These are phyloP conservation scores for Leptomonas seymouri DNA, from an alignment of 208 protist genomes.

Conservation along the genomic window DNA sequence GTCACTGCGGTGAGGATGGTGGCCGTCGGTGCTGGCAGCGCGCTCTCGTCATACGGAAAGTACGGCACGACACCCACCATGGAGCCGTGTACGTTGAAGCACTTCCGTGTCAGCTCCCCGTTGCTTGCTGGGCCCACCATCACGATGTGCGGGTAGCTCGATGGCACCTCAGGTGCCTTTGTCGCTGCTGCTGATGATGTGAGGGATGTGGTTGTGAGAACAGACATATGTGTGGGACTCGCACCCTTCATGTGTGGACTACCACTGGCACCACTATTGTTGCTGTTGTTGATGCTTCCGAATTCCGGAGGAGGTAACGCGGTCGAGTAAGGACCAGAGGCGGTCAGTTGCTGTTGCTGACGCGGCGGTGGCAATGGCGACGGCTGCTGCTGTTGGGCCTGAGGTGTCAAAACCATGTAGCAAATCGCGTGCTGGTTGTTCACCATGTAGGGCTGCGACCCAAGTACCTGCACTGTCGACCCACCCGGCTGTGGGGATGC, in stretches of 20 bases:
- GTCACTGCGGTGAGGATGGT: constrained; percentile 33
- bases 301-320: constrained; percentile 3
- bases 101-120: constrained; percentile 31
- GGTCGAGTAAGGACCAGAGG: constrained; percentile 1
- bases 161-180: background rate
- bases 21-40: constrained; percentile 36
- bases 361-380: constrained; percentile 4
- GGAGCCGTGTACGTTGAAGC: constrained; percentile 49
- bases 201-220: background rate
- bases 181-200: background rate
- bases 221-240: background rate
- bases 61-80: constrained; percentile 40
- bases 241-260: background rate
- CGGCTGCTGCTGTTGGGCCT: background rate
- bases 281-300: constrained; percentile 5
- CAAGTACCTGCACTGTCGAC: constrained; percentile 9
- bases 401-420: constrained; percentile 12
- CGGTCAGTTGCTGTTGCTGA: constrained; percentile 5
- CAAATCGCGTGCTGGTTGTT: constrained; percentile 17
- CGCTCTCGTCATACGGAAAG: constrained; percentile 37
- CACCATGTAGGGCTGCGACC: constrained; percentile 6
- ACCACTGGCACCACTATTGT: background rate
- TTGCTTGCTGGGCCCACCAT: constrained; percentile 28
- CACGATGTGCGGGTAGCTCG: constrained; percentile 9
- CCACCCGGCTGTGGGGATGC: background rate